Base-by-base conservation (phyloP, 305 asterid genomes). In the Andrographis paniculata region DNA sequence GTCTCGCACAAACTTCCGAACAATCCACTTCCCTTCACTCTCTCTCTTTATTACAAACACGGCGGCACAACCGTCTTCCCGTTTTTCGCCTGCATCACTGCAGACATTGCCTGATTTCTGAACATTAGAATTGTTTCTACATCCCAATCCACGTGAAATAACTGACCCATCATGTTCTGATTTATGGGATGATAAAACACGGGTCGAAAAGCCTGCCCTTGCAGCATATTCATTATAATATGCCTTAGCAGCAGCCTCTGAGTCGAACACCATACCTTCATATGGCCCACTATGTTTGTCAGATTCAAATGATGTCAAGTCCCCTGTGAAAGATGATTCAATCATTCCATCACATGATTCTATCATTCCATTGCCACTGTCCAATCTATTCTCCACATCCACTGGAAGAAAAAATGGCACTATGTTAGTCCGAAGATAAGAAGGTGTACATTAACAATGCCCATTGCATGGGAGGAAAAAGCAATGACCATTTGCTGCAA, bases 61-160 rank as follows among this genome's bases (percentile, higher is more conserved):
- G 20, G 94, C 80, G 28, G 80, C 69, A 60, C 94, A 80, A 55
- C 72, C 73, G 68, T 65, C 85, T 20, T 67, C 53, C 41, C 73
- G 67, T 48, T 69, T 75, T 53, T 75, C 77, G 55, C 68, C 73
- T 61, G 60, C 71, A 44, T 58, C 80, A 49, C 39, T 53, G 45
- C 63, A 52, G 30, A 62, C 37, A 39, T 62, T 67, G 39, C 57
- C 74, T 14, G 67, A 38, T 57, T 63, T 77, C 45, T 64, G 80
- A 61, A n/a, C 58, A 51, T 48, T 64, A 30, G 55, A 64, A 54
- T 31, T 22, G 59, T 69, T 77, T 71, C 81, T 75, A 61, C 92
- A 84, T 50, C 92, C 94, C 44, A 84, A 65, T 49, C 85, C 92
- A 24, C 86, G 83, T 28, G 81, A 84, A 69, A 84, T 66, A 37